These are phyloP conservation scores for Acorus calamus DNA, from an alignment of 106 monocot species.

Conservation along the genomic window DNA sequence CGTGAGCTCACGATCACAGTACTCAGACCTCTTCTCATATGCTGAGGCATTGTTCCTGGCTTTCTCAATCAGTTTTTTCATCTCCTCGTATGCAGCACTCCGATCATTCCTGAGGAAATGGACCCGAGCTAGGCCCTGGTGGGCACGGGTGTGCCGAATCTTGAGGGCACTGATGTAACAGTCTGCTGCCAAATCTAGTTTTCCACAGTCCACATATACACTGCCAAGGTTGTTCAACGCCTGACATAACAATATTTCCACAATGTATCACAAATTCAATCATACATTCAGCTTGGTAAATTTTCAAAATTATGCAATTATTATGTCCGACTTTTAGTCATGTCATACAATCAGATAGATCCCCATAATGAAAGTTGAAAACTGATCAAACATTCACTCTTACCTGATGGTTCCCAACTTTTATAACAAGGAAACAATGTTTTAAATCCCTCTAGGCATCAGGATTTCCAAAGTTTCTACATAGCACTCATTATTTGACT, in stretches of 20 bases:
- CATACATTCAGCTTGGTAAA: no score
- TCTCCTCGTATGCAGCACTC: constrained; percentile 78
- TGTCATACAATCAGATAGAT: no score
- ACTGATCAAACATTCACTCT: no score
- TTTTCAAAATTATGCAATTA: no score
- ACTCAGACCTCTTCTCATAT: constrained; percentile 96
- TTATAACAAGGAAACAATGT: no score
- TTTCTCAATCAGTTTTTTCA: constrained; percentile 86
- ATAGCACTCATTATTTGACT: no score
- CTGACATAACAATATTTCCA: constrained; percentile 20
- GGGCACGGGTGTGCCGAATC: constrained; percentile 90
- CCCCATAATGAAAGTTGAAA: no score
- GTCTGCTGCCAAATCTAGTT: constrained; percentile 77
- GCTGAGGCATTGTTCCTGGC: constrained; percentile 92
- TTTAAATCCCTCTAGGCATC: no score
- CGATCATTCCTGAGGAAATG: constrained; percentile 78
- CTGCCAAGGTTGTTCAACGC: constrained; percentile 97
- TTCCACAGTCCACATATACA: constrained; percentile 93
- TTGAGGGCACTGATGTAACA: constrained; percentile 91
- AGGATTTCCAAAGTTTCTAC: no score
- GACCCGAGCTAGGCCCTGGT: constrained; percentile 94
- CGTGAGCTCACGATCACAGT: constrained; percentile 76
- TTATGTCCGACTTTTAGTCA: no score
- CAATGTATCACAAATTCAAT: no score
- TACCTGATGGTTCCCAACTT: no score